Evolutionary conservation across 371 early-diverging fungal species (phyloP).

Genomic region (Mortierella sp.): DNA sequence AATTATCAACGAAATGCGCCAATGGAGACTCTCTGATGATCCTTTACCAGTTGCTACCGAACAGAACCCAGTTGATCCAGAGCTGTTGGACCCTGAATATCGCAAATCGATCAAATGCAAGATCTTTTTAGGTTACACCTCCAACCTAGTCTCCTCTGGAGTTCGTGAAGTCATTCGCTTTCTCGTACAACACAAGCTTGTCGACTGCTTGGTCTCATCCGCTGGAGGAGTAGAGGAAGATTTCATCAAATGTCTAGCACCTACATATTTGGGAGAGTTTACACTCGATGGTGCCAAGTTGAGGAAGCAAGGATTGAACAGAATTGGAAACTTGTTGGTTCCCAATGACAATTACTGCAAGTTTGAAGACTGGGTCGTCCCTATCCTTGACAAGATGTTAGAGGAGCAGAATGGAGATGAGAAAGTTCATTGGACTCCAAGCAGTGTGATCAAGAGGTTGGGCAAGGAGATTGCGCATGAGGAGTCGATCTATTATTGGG

Average conservation of each 20-base stretch:
- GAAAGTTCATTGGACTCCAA: constrained; percentile 88
- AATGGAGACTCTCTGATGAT: constrained; percentile 92
- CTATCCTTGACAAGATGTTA: constrained; percentile 94
- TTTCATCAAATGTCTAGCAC: constrained; percentile 97
- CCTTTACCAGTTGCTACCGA: constrained; percentile 61
- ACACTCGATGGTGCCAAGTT: constrained; percentile 84
- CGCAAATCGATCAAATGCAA: constrained; percentile 87
- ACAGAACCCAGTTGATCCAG: constrained; percentile 70
- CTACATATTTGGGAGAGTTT: constrained; percentile 94
- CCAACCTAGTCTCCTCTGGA: constrained; percentile 98
- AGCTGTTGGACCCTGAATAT: constrained; percentile 70
- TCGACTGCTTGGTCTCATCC: constrained; percentile 96
- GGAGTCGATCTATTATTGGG: constrained; percentile 98
- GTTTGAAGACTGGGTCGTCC: constrained; percentile 98
- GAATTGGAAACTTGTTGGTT: constrained; percentile 98
- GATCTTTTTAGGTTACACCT: constrained; percentile 98
- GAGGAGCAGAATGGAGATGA: constrained; percentile 84
- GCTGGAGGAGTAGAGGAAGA: constrained; percentile 99
- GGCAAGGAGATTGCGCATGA: constrained; percentile 97
- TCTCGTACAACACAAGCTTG: constrained; percentile 86
- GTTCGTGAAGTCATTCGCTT: constrained; percentile 95
- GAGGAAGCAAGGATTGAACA: constrained; percentile 94
- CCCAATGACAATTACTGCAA: constrained; percentile 99
- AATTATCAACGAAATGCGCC: constrained; percentile 90
- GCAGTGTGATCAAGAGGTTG: constrained; percentile 91